Evolutionary conservation across 228 moss, liverwort and hornwort species (phyloP), one percentile per base, ranked within the genome.

Genomic region (Sphagnum fallax): DNA sequence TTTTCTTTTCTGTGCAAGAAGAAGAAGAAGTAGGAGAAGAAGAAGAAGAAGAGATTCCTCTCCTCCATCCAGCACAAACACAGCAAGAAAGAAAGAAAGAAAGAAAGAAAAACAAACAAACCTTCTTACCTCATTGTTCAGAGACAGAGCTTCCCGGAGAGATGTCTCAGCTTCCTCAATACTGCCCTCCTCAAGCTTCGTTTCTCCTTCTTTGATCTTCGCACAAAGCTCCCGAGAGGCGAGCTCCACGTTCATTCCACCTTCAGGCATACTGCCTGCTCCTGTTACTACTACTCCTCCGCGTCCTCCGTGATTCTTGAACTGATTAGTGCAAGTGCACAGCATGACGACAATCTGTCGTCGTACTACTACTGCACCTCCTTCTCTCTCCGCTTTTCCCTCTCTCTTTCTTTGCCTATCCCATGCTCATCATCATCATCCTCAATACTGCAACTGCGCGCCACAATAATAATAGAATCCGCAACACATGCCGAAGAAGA

Each of bases 151-250:
- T 74, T 88, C 88, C 63, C 86, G 86, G 14, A 88, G 86, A 18
- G 86, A 88, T 47, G 82, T 65, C 74, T 88, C 84, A 52, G 86
- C 91, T 72, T 88, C 91, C 47, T 72, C 78, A 70, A 91, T 78
- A 74, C 72, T 81, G 74, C 91, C 84, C 73, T 84, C 76, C 69
- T 69, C 75, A 51, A 86, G 80, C 75, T 81, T 73, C 61, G 69
- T 61, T 67, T 91, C 91, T 12, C 86, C 88, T 10, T 91, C 91
- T 67, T 70, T 80, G 60, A 83, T 69, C 75, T 88, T 80, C 62
- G 80, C 80, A 68, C 82, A 88, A 16, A 83, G 50, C 84, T 86
- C 73, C 48, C 82, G 73, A 51, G 79, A 67, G 67, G 75, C 62
- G 64, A 68, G 68, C 60, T 69, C 69, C 8, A 55, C 55, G 32